Conservation (phyloP, 345 rosid genomes). For the Euphorbia peplus region DNA sequence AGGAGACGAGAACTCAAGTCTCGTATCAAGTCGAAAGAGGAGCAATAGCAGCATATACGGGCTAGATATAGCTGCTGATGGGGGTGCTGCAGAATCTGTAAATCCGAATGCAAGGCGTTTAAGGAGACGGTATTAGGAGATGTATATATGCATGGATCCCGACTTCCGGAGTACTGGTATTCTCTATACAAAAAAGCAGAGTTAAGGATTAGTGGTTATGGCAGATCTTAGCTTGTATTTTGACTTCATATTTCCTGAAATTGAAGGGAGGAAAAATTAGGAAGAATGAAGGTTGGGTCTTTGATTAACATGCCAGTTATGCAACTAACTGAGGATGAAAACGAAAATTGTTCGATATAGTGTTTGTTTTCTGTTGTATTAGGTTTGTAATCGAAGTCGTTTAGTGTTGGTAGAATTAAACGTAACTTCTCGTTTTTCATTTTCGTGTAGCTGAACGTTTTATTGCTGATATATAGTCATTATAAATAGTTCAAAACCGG, state of each 20-base stretch:
- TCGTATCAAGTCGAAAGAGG: constrained; percentile 64
- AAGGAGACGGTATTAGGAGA: constrained; percentile 52
- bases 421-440: too few species aligned
- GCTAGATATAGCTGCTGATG: constrained; percentile 48
- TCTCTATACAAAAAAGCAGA: neutral
- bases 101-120: constrained; percentile 64
- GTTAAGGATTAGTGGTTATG: neutral
- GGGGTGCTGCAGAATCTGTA: constrained; percentile 44
- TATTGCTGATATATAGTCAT: too few species aligned
- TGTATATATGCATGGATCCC: neutral
- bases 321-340: neutral
- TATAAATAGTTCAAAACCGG: too few species aligned
- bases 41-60: constrained; percentile 73
- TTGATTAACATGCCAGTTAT: neutral
- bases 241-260: neutral
- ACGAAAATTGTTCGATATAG: neutral
- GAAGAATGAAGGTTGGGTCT: neutral
- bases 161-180: neutral
- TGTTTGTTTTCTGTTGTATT: neutral
- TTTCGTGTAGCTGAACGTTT: neutral
- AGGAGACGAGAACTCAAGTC: constrained; percentile 58
- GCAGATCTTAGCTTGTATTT: neutral
- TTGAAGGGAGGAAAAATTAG: neutral
- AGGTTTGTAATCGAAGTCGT: constrained; percentile 1
- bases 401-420: neutral